Evolutionary conservation across 2,329 filamentous ascomycete genomes (phyloP), one percentile per base, ranked within the genome.

Genomic region (Fusarium coicis): DNA sequence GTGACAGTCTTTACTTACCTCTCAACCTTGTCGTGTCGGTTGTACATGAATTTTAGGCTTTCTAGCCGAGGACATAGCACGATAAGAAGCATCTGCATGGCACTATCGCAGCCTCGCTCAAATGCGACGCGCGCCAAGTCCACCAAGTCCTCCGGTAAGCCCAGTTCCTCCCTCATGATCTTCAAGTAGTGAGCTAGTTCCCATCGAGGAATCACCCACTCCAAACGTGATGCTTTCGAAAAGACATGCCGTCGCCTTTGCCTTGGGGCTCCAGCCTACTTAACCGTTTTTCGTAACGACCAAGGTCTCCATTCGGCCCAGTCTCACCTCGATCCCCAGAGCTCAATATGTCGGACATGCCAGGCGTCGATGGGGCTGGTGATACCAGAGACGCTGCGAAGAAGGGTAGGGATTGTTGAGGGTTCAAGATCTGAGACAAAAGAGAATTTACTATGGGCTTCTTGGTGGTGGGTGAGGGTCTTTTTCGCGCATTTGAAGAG

Each of bases 141-240:
- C 4, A 49, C 46, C 14, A 49, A 11, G 19, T 32, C 9, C 19
- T 49, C 46, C 4, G 9, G 46, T 3, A 49, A 49, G 6, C 46
- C 28, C 3, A 49, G 6, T n/a, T 49, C 19, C 14, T 32, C 28
- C 19, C 7, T 1, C 46, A 49, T 49, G 1, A 49, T n/a, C 9
- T n/a, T n/a, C 14, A 32, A 32, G 12, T 49, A 49, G 19, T 49
- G 19, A n/a, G 46, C 28, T 30, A 49, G 2, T 11, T 32, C 46
- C 19, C 15, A 10, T 1, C 12, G 14, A n/a, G 46, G 28, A 16
- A 49, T 32, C 2, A 16, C 46, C 46, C 28, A n/a, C 4, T n/a
- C 14, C 1, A 32, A n/a, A 4, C 19, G 14, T 16, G 2, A 14
- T 16, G 4, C 14, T 49, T 32, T 32, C 9, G 0, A 10, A n/a